These are phyloP conservation scores for Aspergillus sp. DNA, from an alignment of 2,329 filamentous ascomycete species.

Conservation along the genomic window DNA sequence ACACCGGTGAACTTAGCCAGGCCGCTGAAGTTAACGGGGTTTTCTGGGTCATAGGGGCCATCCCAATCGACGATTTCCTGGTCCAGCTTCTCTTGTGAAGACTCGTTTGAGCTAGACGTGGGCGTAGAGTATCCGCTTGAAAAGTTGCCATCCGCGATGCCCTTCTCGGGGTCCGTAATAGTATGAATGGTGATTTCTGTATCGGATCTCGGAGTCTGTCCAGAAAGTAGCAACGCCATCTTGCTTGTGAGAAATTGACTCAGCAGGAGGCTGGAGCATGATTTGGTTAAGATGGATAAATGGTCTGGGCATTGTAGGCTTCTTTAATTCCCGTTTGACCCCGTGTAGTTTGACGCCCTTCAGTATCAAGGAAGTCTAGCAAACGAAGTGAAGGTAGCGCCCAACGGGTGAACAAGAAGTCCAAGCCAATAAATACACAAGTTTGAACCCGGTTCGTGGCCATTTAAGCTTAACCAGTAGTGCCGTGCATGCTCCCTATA, in stretches of 20 bases:
- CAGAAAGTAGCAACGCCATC: background rate
- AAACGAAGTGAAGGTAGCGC: no score
- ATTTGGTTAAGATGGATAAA: background rate
- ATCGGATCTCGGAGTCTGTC: background rate
- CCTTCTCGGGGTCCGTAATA: background rate
- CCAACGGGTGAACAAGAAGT: no score
- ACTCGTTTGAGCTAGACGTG: background rate
- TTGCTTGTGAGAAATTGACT: background rate
- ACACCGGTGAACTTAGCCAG: background rate
- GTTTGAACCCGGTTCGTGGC: no score
- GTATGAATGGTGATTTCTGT: background rate
- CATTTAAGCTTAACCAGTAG: no score
- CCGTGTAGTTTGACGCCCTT: no score
- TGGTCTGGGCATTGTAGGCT: background rate
- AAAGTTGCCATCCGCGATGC: background rate
- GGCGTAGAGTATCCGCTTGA: background rate
- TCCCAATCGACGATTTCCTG: constrained; percentile 1
- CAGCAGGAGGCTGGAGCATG: no score
- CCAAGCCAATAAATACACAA: no score
- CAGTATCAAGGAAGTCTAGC: no score
- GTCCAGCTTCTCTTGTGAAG: background rate
- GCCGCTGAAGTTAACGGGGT: constrained; percentile 26
- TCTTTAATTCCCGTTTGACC: background rate
- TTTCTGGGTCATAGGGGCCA: constrained; percentile 28
- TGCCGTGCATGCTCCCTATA: no score